These are phyloP conservation scores for Smittium culicis DNA, from an alignment of 371 early-diverging fungal species.

Conservation along the genomic window DNA sequence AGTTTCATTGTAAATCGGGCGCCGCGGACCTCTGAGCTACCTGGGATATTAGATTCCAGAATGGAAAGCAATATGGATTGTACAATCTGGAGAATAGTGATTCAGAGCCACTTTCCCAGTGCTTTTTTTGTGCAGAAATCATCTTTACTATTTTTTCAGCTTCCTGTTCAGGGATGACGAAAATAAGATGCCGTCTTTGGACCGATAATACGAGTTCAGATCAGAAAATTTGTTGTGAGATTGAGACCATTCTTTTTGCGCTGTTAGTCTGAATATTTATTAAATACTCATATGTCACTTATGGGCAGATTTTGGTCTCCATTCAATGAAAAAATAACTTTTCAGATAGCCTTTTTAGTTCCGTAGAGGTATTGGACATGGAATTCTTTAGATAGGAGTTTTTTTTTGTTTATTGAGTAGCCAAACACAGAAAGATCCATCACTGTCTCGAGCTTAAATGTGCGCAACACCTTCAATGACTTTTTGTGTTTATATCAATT, in stretches of 20 bases:
- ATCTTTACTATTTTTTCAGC: too few relatives aligned
- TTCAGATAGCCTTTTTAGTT: not conserved
- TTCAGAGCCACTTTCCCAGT: too few relatives aligned
- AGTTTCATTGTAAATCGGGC: too few relatives aligned
- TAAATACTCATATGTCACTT: not conserved
- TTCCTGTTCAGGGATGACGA: too few relatives aligned
- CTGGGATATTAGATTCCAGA: too few relatives aligned
- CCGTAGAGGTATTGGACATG: not conserved
- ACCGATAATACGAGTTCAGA: too few relatives aligned
- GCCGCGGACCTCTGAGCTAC: too few relatives aligned
- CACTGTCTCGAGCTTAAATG: not conserved
- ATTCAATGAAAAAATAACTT: not conserved
- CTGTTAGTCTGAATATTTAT: not conserved
- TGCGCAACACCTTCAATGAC: not conserved
- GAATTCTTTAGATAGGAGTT: not conserved
- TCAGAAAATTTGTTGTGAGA: not conserved
- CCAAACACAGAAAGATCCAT: not conserved
- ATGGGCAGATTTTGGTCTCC: not conserved
- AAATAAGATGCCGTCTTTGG: too few relatives aligned
- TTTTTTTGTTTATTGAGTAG: not conserved
- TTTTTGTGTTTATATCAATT: not conserved
- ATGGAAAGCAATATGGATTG: too few relatives aligned
- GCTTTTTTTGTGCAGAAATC: too few relatives aligned
- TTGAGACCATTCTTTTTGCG: not conserved
- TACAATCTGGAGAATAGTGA: too few relatives aligned